Evolutionary conservation across 441 rosid genomes (phyloP).

Genomic region (Theobroma grandiflorum): DNA sequence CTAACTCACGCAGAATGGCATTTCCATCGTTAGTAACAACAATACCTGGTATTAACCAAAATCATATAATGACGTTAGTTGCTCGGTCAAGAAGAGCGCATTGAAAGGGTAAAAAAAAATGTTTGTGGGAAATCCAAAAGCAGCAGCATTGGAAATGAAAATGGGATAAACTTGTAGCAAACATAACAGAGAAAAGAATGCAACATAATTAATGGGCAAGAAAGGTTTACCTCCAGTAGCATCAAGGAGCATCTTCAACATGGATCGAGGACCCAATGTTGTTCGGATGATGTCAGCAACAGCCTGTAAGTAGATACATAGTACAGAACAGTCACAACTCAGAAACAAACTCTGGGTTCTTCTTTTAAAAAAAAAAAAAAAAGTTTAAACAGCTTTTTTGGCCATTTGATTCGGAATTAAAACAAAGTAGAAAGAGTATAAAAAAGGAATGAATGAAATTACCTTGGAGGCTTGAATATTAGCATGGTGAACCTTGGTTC

Average conservation of each 20-base stretch:
- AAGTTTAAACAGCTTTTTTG: neutral
- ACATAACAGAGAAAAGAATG: neutral
- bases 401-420: neutral
- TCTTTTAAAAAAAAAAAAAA: no score
- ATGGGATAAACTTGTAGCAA: neutral
- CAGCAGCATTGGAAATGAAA: neutral
- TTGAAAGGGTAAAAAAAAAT: neutral
- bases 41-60: conserved; percentile 61
- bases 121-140: neutral
- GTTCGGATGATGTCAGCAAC: conserved; percentile 92
- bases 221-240: conserved; percentile 70
- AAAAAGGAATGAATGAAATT: neutral
- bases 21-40: conserved; percentile 97
- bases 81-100: neutral
- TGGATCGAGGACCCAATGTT: conserved; percentile 94
- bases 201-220: neutral
- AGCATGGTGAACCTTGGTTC: conserved; percentile 70
- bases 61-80: neutral
- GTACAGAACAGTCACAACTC: neutral
- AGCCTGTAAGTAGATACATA: conserved; percentile 46
- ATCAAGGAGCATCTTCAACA: conserved; percentile 96
- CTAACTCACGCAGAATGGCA: conserved; percentile 89
- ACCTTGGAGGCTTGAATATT: conserved; percentile 88
- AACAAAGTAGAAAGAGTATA: neutral
- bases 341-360: neutral